Base-by-base conservation (phyloP, 2,329 filamentous ascomycete genomes). In the Nemania sp. region DNA sequence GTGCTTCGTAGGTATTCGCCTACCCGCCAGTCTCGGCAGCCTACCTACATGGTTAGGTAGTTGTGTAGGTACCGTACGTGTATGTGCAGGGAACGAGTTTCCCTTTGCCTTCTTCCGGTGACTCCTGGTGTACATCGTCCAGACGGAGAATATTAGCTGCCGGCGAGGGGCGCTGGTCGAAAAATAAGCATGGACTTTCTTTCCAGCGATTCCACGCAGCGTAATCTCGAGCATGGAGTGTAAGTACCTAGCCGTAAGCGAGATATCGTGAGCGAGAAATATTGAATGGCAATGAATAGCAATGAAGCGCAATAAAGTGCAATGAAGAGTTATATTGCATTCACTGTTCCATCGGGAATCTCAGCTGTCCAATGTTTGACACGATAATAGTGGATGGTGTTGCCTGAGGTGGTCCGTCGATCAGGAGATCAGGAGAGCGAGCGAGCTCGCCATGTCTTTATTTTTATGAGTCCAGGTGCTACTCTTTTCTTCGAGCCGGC, bases 111-210 rank as follows among this genome's bases (percentile, higher is more conserved):
- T 47, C 20, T 13, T 6, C 43, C 35, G 47, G 48, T 45, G 54
- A 59, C 32, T 25, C 21, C 53, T 55, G 51, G 59, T 46, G 56
- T 62, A 40, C n/a, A n/a, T n/a, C n/a, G n/a, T n/a, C n/a, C 47
- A 56, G 49, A 43, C 58, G 61, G 58, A 64, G 61, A 61, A 58
- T 61, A 61, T 64, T 53, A 34, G 53, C 42, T 63, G 61, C 54
- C 57, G 58, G 58, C 49, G 51, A 53, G 58, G 40, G 40, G 45
- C 54, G 49, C 34, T 6, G 47, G 17, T 35, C 29, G 21, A 43
- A 58, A 54, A 59, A 43, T 49, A 52, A 55, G 37, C 51, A 50
- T 52, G 34, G 42, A 4, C 11, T 35, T 25, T 47, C 51, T 45
- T 48, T 40, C 46, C 32, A 45, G 25, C 45, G 49, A 35, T 54